These are phyloP conservation scores for Dendrobium huoshanense DNA, from an alignment of 106 monocot genomes.

Conservation along the genomic window DNA sequence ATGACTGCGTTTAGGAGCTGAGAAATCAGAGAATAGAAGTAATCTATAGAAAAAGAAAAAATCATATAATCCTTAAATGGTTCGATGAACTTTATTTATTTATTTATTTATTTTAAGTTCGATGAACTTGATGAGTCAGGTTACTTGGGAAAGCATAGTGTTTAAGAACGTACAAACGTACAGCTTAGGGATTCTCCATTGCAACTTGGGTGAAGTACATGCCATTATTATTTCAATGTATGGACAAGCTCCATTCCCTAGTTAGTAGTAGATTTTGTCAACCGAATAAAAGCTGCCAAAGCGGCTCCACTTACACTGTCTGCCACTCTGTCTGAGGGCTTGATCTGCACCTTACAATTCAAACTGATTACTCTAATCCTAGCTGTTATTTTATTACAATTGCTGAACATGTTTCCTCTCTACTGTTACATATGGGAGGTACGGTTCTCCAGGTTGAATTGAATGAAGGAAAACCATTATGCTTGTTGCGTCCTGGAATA, in stretches of 20 bases:
- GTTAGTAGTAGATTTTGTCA: neutral
- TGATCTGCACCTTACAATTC: too few species aligned
- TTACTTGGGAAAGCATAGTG: neutral
- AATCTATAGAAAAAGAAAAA: neutral
- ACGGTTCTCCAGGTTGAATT: too few species aligned
- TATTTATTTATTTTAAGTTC: neutral
- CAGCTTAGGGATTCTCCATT: neutral
- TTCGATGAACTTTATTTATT: neutral
- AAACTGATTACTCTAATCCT: too few species aligned
- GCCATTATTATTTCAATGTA: neutral
- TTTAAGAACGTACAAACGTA: neutral
- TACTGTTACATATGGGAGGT: too few species aligned
- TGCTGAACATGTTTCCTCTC: too few species aligned
- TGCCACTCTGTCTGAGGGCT: too few species aligned
- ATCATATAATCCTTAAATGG: neutral
- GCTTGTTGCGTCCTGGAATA: too few species aligned
- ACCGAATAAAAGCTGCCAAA: too few species aligned
- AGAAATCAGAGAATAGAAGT: constrained; percentile 22
- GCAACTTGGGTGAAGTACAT: neutral
- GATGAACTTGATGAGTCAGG: neutral
- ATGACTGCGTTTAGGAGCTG: constrained; percentile 57
- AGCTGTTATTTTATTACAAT: too few species aligned
- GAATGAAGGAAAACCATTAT: too few species aligned
- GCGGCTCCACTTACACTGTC: too few species aligned
- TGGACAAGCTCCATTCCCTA: neutral